phyloP scores from a whole-genome alignment of 2,329 filamentous ascomycete genomes.

The Sclerotinia spermophila region DNA sequence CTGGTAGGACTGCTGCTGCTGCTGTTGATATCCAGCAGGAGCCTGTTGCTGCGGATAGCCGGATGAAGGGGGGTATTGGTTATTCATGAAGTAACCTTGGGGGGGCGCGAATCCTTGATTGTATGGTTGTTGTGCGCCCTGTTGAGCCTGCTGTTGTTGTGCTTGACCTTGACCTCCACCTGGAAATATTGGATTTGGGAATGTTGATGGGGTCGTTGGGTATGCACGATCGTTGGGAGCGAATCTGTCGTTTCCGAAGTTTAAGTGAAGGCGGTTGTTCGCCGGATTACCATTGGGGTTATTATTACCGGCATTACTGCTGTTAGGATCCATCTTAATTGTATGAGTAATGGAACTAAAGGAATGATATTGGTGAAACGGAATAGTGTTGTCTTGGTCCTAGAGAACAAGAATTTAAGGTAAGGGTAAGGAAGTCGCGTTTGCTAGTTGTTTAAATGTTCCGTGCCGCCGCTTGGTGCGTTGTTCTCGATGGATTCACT shows the following conservation, averaged over 20 bases:
- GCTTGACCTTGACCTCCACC: constrained; percentile 34
- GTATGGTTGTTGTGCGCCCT: constrained; percentile 43
- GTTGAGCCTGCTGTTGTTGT: constrained; percentile 38
- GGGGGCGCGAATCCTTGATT: constrained; percentile 44
- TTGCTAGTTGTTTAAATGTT: constrained; percentile 1
- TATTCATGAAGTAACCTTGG: constrained; percentile 59
- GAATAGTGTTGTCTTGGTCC: constrained; percentile 13
- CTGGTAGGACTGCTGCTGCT: constrained; percentile 47
- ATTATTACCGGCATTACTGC: constrained; percentile 19
- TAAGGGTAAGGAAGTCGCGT: constrained; percentile 2
- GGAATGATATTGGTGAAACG: background rate
- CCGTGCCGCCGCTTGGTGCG: constrained; percentile 1
- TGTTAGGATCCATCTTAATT: constrained; percentile 19
- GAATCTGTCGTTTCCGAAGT: constrained; percentile 53
- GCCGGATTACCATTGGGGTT: constrained; percentile 24
- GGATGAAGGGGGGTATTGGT: constrained; percentile 42
- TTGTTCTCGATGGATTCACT: constrained; percentile 12
- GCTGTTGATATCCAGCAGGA: constrained; percentile 50
- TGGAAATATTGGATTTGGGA: constrained; percentile 75
- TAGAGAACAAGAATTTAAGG: background rate
- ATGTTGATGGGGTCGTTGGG: constrained; percentile 90
- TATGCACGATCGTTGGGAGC: constrained; percentile 63
- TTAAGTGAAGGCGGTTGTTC: constrained; percentile 33
- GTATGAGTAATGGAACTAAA: background rate
- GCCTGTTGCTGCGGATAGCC: constrained; percentile 49